Conservation (phyloP, 306 rosid genomes). For the Urtica urens region DNA sequence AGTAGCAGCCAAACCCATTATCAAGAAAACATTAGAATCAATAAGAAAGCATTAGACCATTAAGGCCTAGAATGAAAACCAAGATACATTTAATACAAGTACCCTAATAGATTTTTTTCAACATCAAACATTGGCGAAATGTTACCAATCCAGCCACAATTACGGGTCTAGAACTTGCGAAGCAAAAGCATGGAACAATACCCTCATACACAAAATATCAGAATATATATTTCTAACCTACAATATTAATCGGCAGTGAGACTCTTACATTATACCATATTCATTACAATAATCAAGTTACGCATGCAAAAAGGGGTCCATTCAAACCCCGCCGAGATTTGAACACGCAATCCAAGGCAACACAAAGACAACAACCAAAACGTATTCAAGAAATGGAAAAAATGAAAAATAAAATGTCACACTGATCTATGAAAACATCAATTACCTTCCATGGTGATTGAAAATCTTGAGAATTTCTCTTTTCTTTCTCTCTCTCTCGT, state of each 20-base stretch:
- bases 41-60: no score
- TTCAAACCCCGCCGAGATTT: constrained; percentile 9
- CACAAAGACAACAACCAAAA: constrained; percentile 23
- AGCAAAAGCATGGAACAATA: constrained; percentile 1
- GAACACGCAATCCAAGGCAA: constrained; percentile 21
- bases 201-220: neutral
- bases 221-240: constrained; percentile 14
- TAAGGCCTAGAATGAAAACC: no score
- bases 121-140: neutral
- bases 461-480: constrained; percentile 16
- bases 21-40: no score
- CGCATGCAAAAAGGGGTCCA: constrained; percentile 13
- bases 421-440: no score
- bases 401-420: neutral
- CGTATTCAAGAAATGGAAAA: constrained; percentile 7
- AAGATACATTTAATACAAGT: neutral
- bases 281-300: constrained; percentile 22
- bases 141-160: neutral
- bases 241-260: constrained; percentile 20
- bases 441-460: constrained; percentile 71
- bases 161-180: neutral
- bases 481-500: constrained; percentile 1
- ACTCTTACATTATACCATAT: constrained; percentile 14
- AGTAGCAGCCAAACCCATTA: no score
- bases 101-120: neutral